phyloP scores from a whole-genome alignment of 1,284 basidiomycete genomes.

The Caloboletus inedulis region DNA sequence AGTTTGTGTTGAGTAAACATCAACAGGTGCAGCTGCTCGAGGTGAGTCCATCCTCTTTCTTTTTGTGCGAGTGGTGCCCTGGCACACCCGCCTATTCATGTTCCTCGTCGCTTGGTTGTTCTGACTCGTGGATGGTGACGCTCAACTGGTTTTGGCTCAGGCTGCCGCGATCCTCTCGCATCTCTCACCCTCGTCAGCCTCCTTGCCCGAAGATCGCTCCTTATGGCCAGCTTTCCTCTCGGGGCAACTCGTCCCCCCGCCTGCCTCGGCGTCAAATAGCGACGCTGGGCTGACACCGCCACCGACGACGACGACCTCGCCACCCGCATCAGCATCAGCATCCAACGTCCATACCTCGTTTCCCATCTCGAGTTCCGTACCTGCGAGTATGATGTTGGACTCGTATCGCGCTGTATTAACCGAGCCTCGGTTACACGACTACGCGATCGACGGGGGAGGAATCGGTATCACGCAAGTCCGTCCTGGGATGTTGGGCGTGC shows the following conservation, averaged over 20 bases:
- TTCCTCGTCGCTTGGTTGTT: background rate
- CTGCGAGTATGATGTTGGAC: conserved; percentile 26
- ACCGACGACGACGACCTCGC: background rate
- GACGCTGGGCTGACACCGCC: conserved; percentile 1
- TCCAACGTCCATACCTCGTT: conserved; percentile 21
- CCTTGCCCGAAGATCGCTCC: conserved; percentile 89
- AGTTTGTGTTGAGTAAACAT: conserved; percentile 93
- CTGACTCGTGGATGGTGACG: background rate
- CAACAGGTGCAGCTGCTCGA: conserved; percentile 98
- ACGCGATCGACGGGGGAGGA: conserved; percentile 40
- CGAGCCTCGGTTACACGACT: conserved; percentile 65
- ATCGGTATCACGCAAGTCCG: conserved; percentile 50
- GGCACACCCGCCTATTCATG: background rate
- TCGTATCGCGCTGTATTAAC: conserved; percentile 37
- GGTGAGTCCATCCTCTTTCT: conserved; percentile 39
- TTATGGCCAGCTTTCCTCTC: conserved; percentile 79
- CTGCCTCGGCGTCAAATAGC: conserved; percentile 31
- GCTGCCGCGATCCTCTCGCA: conserved; percentile 94
- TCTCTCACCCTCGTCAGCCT: conserved; percentile 65
- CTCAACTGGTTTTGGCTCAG: conserved; percentile 36
- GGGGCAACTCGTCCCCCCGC: conserved; percentile 62
- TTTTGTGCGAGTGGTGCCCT: background rate
- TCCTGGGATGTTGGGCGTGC: conserved; percentile 56
- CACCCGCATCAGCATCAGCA: conserved; percentile 20
- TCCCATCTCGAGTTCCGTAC: conserved; percentile 44